phyloP scores from a whole-genome alignment of 306 rosid species.

The Glycine tomentella region DNA sequence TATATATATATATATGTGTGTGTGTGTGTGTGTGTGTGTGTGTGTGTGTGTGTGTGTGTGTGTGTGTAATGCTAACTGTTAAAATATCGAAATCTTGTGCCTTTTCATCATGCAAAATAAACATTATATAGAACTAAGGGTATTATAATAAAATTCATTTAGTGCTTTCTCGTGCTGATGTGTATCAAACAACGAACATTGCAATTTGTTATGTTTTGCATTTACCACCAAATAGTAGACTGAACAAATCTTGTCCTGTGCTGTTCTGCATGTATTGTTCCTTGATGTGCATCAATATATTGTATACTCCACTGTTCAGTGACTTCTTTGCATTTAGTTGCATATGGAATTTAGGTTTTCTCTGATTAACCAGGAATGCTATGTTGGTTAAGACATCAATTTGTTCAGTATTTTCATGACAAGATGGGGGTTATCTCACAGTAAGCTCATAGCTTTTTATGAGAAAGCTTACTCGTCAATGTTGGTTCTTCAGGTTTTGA shows the following conservation, averaged over 20 bases:
- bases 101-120: no score
- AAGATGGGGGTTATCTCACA: constrained; percentile 12
- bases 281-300: not conserved
- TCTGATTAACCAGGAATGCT: not conserved
- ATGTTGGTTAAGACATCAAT: constrained; percentile 1
- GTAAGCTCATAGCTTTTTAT: constrained; percentile 15
- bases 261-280: not conserved
- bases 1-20: no score
- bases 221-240: not conserved
- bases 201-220: not conserved
- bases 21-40: no score
- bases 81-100: no score
- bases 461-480: constrained; percentile 27
- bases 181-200: not conserved
- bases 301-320: not conserved
- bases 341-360: not conserved
- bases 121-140: no score
- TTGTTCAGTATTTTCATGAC: constrained; percentile 24
- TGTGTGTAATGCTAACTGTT: no score
- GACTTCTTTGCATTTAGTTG: constrained; percentile 15
- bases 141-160: not conserved
- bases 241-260: not conserved
- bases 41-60: no score
- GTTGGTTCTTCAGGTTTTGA: constrained; percentile 77
- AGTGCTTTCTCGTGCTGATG: not conserved